Evolutionary conservation across 805 yeast genomes (phyloP).

Genomic region (Starmerella khaoyaiensis): DNA sequence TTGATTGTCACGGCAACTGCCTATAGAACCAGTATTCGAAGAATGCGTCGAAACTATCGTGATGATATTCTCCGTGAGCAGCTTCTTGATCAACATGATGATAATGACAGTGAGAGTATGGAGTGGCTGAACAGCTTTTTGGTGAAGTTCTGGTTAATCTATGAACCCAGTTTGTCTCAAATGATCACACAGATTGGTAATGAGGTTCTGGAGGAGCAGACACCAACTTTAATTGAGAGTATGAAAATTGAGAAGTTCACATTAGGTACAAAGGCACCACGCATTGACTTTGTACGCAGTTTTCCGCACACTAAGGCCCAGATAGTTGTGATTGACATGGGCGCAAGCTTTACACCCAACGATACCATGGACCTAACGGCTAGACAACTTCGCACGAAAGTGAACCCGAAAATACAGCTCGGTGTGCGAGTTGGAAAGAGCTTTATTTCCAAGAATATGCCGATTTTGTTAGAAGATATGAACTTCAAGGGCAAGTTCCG

Average conservation of each 20-base stretch:
- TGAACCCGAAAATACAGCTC: conserved; percentile 67
- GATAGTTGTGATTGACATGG: conserved; percentile 97
- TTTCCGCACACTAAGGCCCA: conserved; percentile 82
- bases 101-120: conserved; percentile 82
- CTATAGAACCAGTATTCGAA: conserved; percentile 73
- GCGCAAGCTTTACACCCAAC: conserved; percentile 83
- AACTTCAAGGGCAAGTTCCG: conserved; percentile 64
- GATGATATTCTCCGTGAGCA: conserved; percentile 78
- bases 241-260: conserved; percentile 83
- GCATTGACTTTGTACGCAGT: conserved; percentile 81
- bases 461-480: conserved; percentile 67
- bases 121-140: conserved; percentile 89
- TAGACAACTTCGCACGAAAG: conserved; percentile 71
- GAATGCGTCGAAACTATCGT: conserved; percentile 60
- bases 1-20: conserved; percentile 48
- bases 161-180: conserved; percentile 81
- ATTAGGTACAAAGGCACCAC: conserved; percentile 88
- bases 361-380: conserved; percentile 70
- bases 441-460: conserved; percentile 45
- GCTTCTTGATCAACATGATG: conserved; percentile 56
- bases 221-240: conserved; percentile 75
- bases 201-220: conserved; percentile 63
- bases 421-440: conserved; percentile 74
- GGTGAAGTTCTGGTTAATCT: conserved; percentile 80
- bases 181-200: conserved; percentile 78